Conservation (phyloP, 148 eudicot genomes). For the Diospyros kaki region DNA sequence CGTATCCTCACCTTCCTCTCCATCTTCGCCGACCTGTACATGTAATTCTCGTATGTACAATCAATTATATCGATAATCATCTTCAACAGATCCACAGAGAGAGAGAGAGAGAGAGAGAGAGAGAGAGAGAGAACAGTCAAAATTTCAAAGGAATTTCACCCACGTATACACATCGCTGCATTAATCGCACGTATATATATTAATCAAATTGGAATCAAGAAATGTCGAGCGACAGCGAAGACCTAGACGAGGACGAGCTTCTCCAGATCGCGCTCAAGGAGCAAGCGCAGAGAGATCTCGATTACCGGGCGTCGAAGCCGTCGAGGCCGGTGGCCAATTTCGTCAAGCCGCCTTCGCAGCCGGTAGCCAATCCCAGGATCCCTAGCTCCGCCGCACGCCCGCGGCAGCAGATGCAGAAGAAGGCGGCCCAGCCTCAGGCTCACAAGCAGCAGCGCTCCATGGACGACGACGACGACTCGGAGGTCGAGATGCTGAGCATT, state of each 20-base stretch:
- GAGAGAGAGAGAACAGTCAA: neutral
- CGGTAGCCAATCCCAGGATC: slow-evolving; percentile 10
- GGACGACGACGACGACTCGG: slow-evolving; percentile 90
- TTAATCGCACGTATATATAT: neutral
- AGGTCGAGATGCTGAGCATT: slow-evolving; percentile 87
- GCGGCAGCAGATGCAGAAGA: neutral
- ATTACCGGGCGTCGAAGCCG: slow-evolving; percentile 30
- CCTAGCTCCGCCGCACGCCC: slow-evolving; percentile 19
- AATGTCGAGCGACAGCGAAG: slow-evolving; percentile 71
- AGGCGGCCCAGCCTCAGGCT: slow-evolving; percentile 3
- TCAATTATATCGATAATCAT: too few relatives aligned
- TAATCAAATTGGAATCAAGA: neutral
- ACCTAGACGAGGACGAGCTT: slow-evolving; percentile 87
- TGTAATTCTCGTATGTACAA: too few relatives aligned
- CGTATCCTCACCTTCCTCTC: too few relatives aligned
- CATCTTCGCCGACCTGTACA: too few relatives aligned
- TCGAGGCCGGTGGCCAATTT: slow-evolving; percentile 65
- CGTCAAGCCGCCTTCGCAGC: slow-evolving; percentile 59
- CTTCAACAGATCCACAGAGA: too few relatives aligned
- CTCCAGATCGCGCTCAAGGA: slow-evolving; percentile 88
- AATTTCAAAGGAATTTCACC: neutral
- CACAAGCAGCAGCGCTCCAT: slow-evolving; percentile 25
- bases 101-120: too few relatives aligned
- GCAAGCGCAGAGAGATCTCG: slow-evolving; percentile 65
- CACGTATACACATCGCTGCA: neutral